phyloP scores from a whole-genome alignment of 2,329 filamentous ascomycete genomes.

The Penicillium brevicompactum region DNA sequence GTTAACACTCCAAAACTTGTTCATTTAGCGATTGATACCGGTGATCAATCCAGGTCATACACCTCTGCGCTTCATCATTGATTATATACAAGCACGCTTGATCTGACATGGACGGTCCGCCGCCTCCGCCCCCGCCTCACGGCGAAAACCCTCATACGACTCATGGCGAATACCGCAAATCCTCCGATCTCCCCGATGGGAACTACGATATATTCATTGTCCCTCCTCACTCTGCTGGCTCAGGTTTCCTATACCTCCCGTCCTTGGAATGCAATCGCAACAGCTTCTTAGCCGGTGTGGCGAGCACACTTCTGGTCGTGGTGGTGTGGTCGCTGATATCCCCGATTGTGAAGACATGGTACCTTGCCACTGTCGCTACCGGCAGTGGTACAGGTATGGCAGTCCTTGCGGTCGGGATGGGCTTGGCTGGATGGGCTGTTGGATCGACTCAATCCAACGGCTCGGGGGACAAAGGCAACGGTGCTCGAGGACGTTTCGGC shows the following conservation, averaged over 20 bases:
- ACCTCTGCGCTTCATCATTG: conserved; percentile 2
- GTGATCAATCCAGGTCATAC: conserved; percentile 10
- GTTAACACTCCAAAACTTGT: conserved; percentile 18
- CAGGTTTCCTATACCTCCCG: conserved; percentile 91
- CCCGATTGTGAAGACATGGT: conserved; percentile 74
- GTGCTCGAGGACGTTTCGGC: conserved; percentile 25
- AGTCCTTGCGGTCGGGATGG: conserved; percentile 71
- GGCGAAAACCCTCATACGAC: conserved; percentile 73
- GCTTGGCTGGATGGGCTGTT: conserved; percentile 75
- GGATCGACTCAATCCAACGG: conserved; percentile 63
- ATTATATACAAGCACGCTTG: background rate
- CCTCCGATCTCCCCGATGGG: conserved; percentile 72
- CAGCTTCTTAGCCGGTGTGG: conserved; percentile 87
- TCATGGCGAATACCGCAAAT: conserved; percentile 50
- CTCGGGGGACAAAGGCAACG: conserved; percentile 32
- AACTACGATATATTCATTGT: conserved; percentile 99
- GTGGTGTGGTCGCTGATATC: conserved; percentile 72
- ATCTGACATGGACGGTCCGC: conserved; percentile 49
- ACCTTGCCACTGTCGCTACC: conserved; percentile 68
- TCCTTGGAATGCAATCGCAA: conserved; percentile 83
- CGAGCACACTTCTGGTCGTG: conserved; percentile 71
- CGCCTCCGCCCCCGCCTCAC: conserved; percentile 82
- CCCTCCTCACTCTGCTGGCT: conserved; percentile 84
- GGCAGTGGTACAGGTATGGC: conserved; percentile 74
- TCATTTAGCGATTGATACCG: conserved; percentile 16